Evolutionary conservation across 495 filamentous ascomycete genomes (phyloP).

Genomic region (Aspergillus sclerotiicarbonarius): DNA sequence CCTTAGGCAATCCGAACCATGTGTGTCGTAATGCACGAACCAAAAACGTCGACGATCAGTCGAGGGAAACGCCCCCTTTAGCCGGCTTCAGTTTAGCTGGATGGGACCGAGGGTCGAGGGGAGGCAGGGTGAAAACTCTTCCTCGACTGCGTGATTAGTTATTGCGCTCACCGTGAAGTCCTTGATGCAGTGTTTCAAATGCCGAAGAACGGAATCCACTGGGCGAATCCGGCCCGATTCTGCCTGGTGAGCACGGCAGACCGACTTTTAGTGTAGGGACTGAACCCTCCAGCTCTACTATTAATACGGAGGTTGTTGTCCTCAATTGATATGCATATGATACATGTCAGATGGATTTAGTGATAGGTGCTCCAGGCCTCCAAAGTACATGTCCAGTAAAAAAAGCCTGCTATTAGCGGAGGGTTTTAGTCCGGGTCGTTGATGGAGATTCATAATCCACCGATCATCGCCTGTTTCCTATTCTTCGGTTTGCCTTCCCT

Average conservation of each 20-base stretch:
- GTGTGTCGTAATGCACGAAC: slow-evolving; percentile 12
- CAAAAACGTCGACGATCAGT: slow-evolving; percentile 2
- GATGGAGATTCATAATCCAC: not conserved
- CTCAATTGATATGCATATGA: not conserved
- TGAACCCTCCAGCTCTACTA: not conserved
- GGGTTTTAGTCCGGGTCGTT: not conserved
- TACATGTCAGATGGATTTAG: not conserved
- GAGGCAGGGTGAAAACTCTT: slow-evolving; percentile 3
- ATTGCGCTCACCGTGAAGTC: not conserved
- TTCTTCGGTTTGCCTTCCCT: not conserved
- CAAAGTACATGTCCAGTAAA: not conserved
- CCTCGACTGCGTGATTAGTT: not conserved
- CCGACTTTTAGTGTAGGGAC: not conserved
- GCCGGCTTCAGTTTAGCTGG: slow-evolving; percentile 5
- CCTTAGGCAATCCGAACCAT: slow-evolving; percentile 9
- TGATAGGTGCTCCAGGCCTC: not conserved
- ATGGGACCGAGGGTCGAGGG: not conserved
- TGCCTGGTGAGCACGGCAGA: not conserved
- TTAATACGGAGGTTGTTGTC: not conserved
- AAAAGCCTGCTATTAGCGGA: not conserved
- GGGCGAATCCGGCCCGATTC: not conserved
- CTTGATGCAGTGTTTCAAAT: not conserved
- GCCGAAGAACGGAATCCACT: slow-evolving; percentile 1
- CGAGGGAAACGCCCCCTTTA: not conserved
- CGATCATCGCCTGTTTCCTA: not conserved